These are phyloP conservation scores for Nicotiana benthamiana DNA, from an alignment of 257 asterid species.

Conservation along the genomic window DNA sequence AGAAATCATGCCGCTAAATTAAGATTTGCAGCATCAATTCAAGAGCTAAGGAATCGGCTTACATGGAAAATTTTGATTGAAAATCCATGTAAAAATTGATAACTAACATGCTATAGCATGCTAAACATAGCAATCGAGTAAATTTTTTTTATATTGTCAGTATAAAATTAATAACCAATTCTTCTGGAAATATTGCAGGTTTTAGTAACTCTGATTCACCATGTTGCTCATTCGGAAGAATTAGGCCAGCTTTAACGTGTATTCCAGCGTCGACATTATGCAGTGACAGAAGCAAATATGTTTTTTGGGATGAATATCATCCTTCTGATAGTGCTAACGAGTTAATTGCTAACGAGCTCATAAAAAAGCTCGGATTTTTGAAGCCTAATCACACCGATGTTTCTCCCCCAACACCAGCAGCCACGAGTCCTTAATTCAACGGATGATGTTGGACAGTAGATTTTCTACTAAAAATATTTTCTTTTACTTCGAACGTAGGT, in stretches of 20 bases:
- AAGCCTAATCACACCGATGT: slow-evolving; percentile 13
- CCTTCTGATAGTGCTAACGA: slow-evolving; percentile 75
- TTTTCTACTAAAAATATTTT: background rate
- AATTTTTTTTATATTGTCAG: background rate
- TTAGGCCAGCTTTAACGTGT: slow-evolving; percentile 83
- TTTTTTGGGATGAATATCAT: slow-evolving; percentile 93
- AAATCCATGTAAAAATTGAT: background rate
- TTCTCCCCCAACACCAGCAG: slow-evolving; percentile 40
- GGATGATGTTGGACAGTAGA: background rate
- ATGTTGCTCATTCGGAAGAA: slow-evolving; percentile 78
- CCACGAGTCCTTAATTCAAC: slow-evolving; percentile 44
- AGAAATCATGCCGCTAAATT: background rate
- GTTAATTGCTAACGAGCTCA: slow-evolving; percentile 57
- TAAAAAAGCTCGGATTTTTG: slow-evolving; percentile 51
- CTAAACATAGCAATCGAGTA: background rate
- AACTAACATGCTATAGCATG: background rate
- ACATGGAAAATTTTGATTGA: background rate
- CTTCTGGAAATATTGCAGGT: slow-evolving; percentile 28
- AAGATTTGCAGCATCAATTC: too few relatives aligned
- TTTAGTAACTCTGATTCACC: slow-evolving; percentile 74
- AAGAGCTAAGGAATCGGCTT: background rate
- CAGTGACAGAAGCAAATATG: slow-evolving; percentile 79
- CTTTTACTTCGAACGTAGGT: too few relatives aligned
- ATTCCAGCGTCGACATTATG: slow-evolving; percentile 66
- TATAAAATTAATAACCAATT: background rate